These are phyloP conservation scores for Mycena chlorophos DNA, from an alignment of 768 basidiomycete species.

Conservation along the genomic window DNA sequence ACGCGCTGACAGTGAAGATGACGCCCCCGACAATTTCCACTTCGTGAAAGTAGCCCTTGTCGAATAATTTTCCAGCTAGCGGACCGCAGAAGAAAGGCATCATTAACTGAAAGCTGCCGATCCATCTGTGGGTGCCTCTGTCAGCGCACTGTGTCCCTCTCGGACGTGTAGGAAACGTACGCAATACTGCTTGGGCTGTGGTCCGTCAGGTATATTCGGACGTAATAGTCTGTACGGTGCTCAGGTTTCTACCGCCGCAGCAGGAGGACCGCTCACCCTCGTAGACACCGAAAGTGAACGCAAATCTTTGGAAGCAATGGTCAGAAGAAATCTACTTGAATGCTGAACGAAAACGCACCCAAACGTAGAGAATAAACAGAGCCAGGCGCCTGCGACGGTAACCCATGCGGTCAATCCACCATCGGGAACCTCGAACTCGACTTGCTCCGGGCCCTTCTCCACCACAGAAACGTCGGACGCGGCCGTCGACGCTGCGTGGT, in stretches of 20 bases:
- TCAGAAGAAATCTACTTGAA: neutral
- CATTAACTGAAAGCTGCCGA: constrained; percentile 1
- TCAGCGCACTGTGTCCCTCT: too few relatives aligned
- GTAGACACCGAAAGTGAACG: neutral
- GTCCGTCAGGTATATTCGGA: neutral
- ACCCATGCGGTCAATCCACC: constrained; percentile 3
- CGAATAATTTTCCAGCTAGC: neutral
- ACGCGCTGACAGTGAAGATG: neutral
- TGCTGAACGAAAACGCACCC: constrained; percentile 19
- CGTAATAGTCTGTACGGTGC: constrained; percentile 1
- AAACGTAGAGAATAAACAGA: constrained; percentile 24
- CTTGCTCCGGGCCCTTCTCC: neutral
- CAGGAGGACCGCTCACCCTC: neutral
- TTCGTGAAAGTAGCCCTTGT: neutral
- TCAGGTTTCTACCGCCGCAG: neutral
- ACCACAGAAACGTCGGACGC: too few relatives aligned
- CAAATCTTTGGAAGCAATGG: neutral
- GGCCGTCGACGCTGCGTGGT: too few relatives aligned
- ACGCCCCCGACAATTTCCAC: neutral
- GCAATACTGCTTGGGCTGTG: neutral
- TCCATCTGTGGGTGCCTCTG: constrained; percentile 2
- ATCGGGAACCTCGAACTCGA: neutral
- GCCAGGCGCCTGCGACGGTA: constrained; percentile 13
- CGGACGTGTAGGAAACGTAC: neutral
- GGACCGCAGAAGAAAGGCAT: neutral